Evolutionary conservation across 2,329 filamentous ascomycete genomes (phyloP), one percentile per base, ranked within the genome.

Genomic region (Nectriaceae sp.): DNA sequence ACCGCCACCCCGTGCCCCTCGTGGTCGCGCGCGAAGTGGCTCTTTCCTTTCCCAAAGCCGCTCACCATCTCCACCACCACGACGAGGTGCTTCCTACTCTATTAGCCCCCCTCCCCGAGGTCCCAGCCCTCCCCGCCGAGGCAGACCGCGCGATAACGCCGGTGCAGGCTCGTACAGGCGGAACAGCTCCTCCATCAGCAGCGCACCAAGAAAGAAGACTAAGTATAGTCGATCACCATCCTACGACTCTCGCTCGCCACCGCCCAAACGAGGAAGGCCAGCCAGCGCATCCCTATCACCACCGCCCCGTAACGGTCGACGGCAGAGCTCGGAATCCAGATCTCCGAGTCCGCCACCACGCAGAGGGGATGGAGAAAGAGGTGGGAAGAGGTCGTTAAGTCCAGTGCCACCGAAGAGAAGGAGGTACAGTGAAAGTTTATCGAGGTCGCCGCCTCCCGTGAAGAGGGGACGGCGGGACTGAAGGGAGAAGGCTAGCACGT

Each of bases 121-220:
- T 15, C 56, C 47, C n/a, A 61, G 56, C 31, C 61, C 60, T 13
- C 44, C 57, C 10, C 55, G 44, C 36, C 57, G 63, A 26, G 57
- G 62, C 39, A 53, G 61, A 33, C 53, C 56, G 21, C 53, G 47
- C 24, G 53, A 49, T 49, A 53, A 54, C 42, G 45, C 51, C 20
- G 47, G 53, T 21, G 49, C 57, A 11, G 47, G 44, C 35, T 26
- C 57, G 5, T 35, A 57, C 24, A 50, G 61, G 20, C 62, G 67
- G 26, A 69, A 67, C 49, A 70, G 65, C 56, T 70, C 68, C 2
- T 70, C 68, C 1, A 54, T 62, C 19, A 67, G 67, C 47, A 60
- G 57, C 22, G 61, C 51, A 13, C 64, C 61, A 3, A 56, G 62
- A 16, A 61, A 58, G 47, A 59, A 55, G 36, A 38, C 47, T 20